Evolutionary conservation across 2,329 filamentous ascomycete genomes (phyloP).

Genomic region (Amauroascus verrucosus): DNA sequence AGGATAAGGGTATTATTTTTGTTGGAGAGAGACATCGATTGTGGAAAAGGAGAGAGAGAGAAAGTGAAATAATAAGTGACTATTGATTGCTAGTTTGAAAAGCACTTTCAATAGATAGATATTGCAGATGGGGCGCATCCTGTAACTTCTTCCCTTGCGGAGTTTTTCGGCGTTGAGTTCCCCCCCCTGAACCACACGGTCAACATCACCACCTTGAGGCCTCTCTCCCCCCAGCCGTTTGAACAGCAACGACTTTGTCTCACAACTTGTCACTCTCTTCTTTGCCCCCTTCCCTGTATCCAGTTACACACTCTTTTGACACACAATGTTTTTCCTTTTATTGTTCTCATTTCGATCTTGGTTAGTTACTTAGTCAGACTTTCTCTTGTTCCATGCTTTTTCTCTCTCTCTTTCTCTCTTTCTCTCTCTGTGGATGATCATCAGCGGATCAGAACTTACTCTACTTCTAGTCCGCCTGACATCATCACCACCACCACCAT

Average conservation of each 20-base stretch:
- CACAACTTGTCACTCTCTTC: neutral
- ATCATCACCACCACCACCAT: conserved; percentile 7
- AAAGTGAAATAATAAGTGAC: neutral
- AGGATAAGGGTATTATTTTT: too few relatives aligned
- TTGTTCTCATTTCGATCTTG: conserved; percentile 8
- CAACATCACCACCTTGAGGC: too few relatives aligned
- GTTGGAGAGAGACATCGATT: too few relatives aligned
- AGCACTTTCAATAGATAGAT: neutral
- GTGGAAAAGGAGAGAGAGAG: too few relatives aligned
- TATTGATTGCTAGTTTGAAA: neutral
- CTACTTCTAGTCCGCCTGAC: conserved; percentile 10
- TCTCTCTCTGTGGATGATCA: conserved; percentile 14
- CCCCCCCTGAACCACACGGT: too few relatives aligned
- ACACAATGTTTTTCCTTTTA: neutral
- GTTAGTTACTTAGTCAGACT: conserved; percentile 1
- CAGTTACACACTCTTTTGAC: conserved; percentile 1
- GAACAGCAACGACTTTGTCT: too few relatives aligned
- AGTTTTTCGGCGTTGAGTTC: neutral
- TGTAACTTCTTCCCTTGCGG: too few relatives aligned
- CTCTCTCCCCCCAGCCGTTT: too few relatives aligned
- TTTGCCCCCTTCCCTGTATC: neutral
- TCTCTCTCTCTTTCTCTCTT: conserved; percentile 1
- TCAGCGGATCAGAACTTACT: conserved; percentile 16
- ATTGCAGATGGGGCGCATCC: neutral
- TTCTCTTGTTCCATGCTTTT: conserved; percentile 1